Percentiles rank a stretch among this genome's conserved stretches.
Evolutionary conservation across 1,284 basidiomycete genomes (phyloP).

Genomic region (Cryptococcus sp.): DNA sequence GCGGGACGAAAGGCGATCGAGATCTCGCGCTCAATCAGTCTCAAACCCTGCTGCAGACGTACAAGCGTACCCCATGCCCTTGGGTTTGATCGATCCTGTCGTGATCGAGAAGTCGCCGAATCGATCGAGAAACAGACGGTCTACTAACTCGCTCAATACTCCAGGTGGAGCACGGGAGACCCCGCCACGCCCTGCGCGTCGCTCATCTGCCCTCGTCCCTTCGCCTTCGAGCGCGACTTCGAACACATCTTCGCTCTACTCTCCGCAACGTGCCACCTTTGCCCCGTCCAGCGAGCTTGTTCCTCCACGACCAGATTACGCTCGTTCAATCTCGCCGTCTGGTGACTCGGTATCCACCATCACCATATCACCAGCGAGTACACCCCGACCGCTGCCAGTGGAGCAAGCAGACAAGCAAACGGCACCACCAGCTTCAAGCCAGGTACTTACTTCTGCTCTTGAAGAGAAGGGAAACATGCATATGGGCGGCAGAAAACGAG

Average conservation of each 20-base stretch:
- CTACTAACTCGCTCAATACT: neutral
- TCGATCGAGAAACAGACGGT: neutral
- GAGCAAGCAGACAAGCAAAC: conserved; percentile 1
- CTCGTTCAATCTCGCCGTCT: conserved; percentile 22
- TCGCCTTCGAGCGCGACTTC: conserved; percentile 6
- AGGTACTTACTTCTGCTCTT: conserved; percentile 3
- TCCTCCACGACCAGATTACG: conserved; percentile 16
- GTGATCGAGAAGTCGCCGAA: conserved; percentile 3
- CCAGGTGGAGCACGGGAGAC: neutral
- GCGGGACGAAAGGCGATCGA: conserved; percentile 13
- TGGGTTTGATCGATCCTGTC: neutral
- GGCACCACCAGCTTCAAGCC: conserved; percentile 4
- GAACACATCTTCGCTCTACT: conserved; percentile 1
- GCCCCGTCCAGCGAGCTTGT: conserved; percentile 13
- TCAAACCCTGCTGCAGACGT: neutral
- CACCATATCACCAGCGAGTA: conserved; percentile 21
- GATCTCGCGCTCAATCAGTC: conserved; percentile 8
- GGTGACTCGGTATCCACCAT: conserved; percentile 31
- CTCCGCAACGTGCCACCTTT: conserved; percentile 1
- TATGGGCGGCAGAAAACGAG: conserved; percentile 26
- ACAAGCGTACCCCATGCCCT: conserved; percentile 1
- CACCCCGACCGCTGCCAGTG: conserved; percentile 9
- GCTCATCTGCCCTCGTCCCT: conserved; percentile 9
- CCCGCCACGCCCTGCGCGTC: conserved; percentile 14
- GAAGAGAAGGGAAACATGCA: neutral